Base-by-base conservation (phyloP, 2,329 filamentous ascomycete species). In the Cryphonectria japonica region DNA sequence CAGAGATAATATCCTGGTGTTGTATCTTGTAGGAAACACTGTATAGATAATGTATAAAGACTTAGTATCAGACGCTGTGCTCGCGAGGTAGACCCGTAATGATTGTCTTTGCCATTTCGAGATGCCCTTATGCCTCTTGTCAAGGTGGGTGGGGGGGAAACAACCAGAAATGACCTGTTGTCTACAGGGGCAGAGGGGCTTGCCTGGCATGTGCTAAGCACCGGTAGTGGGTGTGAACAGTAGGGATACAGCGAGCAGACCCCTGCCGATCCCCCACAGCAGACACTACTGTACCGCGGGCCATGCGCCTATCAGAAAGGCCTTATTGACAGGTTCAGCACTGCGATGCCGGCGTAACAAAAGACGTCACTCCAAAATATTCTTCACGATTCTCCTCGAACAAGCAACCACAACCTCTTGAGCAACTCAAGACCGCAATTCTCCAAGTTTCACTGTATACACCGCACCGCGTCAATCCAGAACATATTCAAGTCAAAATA, bases 401-500 rank as follows among this genome's bases (percentile, higher is more conserved):
- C 14, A n/a, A 37, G 22, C 34, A 1, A 11, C 8, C 26, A 32
- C 54, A 26, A 32, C 13, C 11, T 14, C 2, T 59, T 34, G 26
- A 32, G 29, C 14, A 16, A 9, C 26, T 41, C 39, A 29, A 46
- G 39, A n/a, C 61, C 16, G 13, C 19, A 41, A 9, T 41, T 41
- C 60, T n/a, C 13, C 29, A 22, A 62, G 19, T 2, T 11, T 13
- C 60, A 34, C 9, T 7, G 54, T 16, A 59, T 14, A 32, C 26
- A 8, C 26, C 54, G 14, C 54, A 6, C 16, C 1, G 26, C 34
- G 2, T 32, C 26, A 29, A 5, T 34, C 6, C 26, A 32, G 14
- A 19, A 8, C 34, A 32, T 8, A 14, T 1, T 19, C n/a, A n/a
- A n/a, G 11, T 39, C 16, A 62, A 41, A 62, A 26, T 32, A 79